Conservation (phyloP, 2,329 filamentous ascomycete genomes). For the Fusarium sp. region DNA sequence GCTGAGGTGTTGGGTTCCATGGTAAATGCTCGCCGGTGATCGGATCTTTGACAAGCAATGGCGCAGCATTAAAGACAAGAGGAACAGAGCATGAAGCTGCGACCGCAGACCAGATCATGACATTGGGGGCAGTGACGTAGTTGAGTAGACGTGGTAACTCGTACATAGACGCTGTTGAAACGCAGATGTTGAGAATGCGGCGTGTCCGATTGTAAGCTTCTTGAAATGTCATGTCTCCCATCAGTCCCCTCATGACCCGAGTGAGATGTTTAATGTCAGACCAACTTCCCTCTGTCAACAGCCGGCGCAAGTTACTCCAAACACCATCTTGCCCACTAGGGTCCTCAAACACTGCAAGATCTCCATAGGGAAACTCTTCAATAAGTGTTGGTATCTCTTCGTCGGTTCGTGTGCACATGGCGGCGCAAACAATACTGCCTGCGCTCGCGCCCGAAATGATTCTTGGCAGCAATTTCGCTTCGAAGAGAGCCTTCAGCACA, state of each 20-base stretch:
- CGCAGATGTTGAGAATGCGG: constrained; percentile 92
- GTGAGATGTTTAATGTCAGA: constrained; percentile 87
- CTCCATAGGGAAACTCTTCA: constrained; percentile 79
- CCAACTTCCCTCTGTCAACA: constrained; percentile 85
- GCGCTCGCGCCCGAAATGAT: constrained; percentile 91
- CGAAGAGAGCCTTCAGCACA: constrained; percentile 84
- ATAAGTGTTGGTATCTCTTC: constrained; percentile 81
- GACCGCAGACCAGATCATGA: constrained; percentile 96
- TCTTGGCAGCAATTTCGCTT: constrained; percentile 80
- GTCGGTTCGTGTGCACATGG: constrained; percentile 82
- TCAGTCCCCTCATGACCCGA: constrained; percentile 81
- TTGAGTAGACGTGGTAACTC: constrained; percentile 90
- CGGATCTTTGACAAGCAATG: constrained; percentile 86
- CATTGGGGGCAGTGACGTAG: constrained; percentile 92
- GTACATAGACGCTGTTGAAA: constrained; percentile 88
- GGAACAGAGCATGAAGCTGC: constrained; percentile 96
- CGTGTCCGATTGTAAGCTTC: constrained; percentile 96
- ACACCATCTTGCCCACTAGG: constrained; percentile 70
- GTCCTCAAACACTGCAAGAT: constrained; percentile 83
- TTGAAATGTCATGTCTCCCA: constrained; percentile 93
- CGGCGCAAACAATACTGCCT: constrained; percentile 86
- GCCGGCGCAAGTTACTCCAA: constrained; percentile 75
- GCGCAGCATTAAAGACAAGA: constrained; percentile 83
- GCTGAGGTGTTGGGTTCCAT: constrained; percentile 88
- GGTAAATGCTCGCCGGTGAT: constrained; percentile 80